Evolutionary conservation across 129 eudicot genomes (phyloP).

Genomic region (Arctium minus): DNA sequence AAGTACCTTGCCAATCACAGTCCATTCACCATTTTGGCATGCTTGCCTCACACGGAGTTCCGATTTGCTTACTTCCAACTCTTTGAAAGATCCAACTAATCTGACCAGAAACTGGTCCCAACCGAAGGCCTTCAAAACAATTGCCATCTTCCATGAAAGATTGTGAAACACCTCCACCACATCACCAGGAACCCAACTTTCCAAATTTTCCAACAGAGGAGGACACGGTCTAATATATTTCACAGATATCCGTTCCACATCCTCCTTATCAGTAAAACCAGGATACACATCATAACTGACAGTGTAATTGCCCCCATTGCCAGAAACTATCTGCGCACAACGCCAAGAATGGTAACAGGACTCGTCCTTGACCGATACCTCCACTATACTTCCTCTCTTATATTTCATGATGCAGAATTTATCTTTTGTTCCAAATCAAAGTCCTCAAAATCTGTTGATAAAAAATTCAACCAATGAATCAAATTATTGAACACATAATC

Average conservation of each 20-base stretch:
- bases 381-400: slow-evolving; percentile 64
- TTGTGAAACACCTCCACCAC: slow-evolving; percentile 68
- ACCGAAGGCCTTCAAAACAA: slow-evolving; percentile 37
- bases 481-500: background rate
- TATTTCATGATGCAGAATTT: slow-evolving; percentile 41
- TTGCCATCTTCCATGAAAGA: slow-evolving; percentile 64
- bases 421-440: background rate
- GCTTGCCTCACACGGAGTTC: slow-evolving; percentile 14
- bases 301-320: slow-evolving; percentile 42
- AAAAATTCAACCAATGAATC: background rate
- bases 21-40: slow-evolving; percentile 11
- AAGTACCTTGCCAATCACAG: background rate
- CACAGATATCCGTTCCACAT: slow-evolving; percentile 38
- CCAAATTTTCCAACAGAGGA: slow-evolving; percentile 36
- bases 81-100: slow-evolving; percentile 49
- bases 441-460: slow-evolving; percentile 9
- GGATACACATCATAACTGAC: slow-evolving; percentile 53
- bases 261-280: slow-evolving; percentile 27
- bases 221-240: slow-evolving; percentile 69
- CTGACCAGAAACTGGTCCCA: slow-evolving; percentile 48
- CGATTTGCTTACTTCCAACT: slow-evolving; percentile 14
- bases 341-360: slow-evolving; percentile 58
- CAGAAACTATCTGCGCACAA: slow-evolving; percentile 51
- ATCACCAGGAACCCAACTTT: slow-evolving; percentile 54
- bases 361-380: slow-evolving; percentile 50